These are phyloP conservation scores for Solanum habrochaites DNA, from an alignment of 257 asterid species.

Conservation along the genomic window DNA sequence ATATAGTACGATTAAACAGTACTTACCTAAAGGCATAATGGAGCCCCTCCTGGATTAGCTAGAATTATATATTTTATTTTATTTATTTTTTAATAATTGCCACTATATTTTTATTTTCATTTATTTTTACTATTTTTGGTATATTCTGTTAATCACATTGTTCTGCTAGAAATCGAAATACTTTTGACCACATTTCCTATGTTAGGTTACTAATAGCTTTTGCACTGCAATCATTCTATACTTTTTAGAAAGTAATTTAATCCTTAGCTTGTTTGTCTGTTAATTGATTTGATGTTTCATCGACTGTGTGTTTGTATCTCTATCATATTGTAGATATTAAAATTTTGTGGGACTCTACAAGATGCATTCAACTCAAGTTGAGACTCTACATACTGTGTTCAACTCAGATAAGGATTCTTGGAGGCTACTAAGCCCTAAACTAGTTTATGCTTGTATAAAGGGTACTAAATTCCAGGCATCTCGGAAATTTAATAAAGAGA, in stretches of 20 bases:
- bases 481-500: no score
- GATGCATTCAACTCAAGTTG: no score
- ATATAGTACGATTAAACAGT: neutral
- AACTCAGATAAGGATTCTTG: no score
- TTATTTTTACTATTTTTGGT: neutral
- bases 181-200: neutral
- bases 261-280: neutral
- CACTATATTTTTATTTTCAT: no score
- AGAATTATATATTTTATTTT: neutral
- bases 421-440: accelerated
- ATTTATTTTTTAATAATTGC: neutral
- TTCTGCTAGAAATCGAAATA: neutral
- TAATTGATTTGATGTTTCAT: neutral
- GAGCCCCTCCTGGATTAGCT: neutral
- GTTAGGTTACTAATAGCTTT: neutral
- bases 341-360: no score
- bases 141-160: neutral
- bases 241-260: neutral
- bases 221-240: neutral
- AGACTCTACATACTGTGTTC: no score
- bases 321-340: neutral
- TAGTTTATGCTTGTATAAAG: no score
- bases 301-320: neutral
- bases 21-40: neutral
- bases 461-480: no score